Percentiles rank a stretch among this genome's conserved stretches.
phyloP scores from a whole-genome alignment of 768 basidiomycete genomes.

The Inosperma sp. region DNA sequence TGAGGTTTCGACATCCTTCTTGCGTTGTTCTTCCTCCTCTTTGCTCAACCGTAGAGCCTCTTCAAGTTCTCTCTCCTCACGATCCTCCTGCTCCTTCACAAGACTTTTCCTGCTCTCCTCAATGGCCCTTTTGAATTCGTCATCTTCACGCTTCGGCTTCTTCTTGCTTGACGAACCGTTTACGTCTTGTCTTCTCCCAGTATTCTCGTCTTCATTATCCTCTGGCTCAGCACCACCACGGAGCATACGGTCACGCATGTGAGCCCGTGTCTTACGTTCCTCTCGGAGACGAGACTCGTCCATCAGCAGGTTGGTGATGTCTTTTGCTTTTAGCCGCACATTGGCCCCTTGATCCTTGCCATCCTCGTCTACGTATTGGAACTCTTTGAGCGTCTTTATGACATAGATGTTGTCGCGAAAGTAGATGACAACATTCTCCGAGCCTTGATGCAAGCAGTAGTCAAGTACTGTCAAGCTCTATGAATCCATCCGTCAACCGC shows the following conservation, averaged over 20 bases:
- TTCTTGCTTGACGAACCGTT: constrained; percentile 26
- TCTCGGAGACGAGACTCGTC: constrained; percentile 83
- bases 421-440: constrained; percentile 98
- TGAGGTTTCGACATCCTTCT: constrained; percentile 64
- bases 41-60: constrained; percentile 81
- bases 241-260: constrained; percentile 95
- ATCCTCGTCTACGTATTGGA: constrained; percentile 93
- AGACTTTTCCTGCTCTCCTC: constrained; percentile 80
- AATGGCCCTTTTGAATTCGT: constrained; percentile 80
- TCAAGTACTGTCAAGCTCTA: constrained; percentile 91
- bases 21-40: constrained; percentile 82
- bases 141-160: constrained; percentile 58
- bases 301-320: constrained; percentile 89
- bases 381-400: constrained; percentile 98
- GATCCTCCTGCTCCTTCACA: constrained; percentile 64
- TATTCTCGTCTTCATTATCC: constrained; percentile 45
- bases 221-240: constrained; percentile 45
- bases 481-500: neutral
- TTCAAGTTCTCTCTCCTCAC: constrained; percentile 80
- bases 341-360: constrained; percentile 99
- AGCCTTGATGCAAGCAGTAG: constrained; percentile 93
- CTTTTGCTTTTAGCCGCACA: constrained; percentile 95
- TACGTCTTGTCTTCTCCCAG: constrained; percentile 26
- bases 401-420: constrained; percentile 97
- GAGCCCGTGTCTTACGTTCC: constrained; percentile 77